Evolutionary conservation across 2,329 filamentous ascomycete genomes (phyloP).

Genomic region (Ceratocystis huliohia): DNA sequence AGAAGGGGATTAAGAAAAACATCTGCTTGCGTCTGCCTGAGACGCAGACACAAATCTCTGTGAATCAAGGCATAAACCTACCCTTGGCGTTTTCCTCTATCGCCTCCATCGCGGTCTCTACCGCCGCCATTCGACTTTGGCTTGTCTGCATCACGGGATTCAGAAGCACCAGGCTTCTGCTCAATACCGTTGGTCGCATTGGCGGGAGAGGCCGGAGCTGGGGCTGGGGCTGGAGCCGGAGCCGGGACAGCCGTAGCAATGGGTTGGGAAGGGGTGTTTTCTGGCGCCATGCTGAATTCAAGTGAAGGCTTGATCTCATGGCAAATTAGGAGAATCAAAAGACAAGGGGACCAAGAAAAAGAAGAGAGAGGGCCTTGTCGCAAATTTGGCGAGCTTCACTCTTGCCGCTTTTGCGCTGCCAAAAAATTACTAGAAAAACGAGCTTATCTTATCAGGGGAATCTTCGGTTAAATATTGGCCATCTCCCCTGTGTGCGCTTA

Average conservation of each 20-base stretch:
- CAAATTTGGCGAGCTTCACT: not conserved
- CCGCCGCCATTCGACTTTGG: not conserved
- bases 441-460: slow-evolving; percentile 11
- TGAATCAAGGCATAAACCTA: slow-evolving; percentile 8
- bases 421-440: slow-evolving; percentile 13
- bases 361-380: not conserved
- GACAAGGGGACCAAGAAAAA: slow-evolving; percentile 10
- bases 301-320: slow-evolving; percentile 14
- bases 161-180: slow-evolving; percentile 10
- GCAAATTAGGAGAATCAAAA: not conserved
- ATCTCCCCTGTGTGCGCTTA: too few species aligned
- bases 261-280: slow-evolving; percentile 16
- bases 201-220: slow-evolving; percentile 5
- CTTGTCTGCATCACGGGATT: slow-evolving; percentile 10
- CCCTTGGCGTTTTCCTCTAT: slow-evolving; percentile 18
- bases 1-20: not conserved
- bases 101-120: slow-evolving; percentile 8
- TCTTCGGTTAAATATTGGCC: not conserved
- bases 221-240: not conserved
- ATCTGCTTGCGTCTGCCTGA: not conserved
- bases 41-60: not conserved
- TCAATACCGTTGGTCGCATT: not conserved
- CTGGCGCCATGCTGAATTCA: slow-evolving; percentile 18
- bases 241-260: not conserved
- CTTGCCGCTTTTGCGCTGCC: not conserved